Evolutionary conservation across 192 early-diverging fungal genomes (phyloP).

Genomic region (Pilobolus umbonatus): DNA sequence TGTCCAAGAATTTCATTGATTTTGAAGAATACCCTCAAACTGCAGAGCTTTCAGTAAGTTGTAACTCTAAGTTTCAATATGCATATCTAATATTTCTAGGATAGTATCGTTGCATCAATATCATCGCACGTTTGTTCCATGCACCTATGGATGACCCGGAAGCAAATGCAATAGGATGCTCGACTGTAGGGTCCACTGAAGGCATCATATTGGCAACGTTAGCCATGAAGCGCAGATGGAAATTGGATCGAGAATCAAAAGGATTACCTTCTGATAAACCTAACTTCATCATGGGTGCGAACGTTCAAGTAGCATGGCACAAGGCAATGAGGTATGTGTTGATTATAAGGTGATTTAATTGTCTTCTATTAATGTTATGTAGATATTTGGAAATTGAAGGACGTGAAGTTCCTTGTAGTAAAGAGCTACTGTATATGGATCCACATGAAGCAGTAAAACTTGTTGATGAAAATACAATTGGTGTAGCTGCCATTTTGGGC

Average conservation of each 20-base stretch:
- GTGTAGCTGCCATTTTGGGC: conserved; percentile 71
- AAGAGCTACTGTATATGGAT: conserved; percentile 50
- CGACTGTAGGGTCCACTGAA: conserved; percentile 77
- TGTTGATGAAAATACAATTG: conserved; percentile 85
- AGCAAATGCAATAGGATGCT: conserved; percentile 55
- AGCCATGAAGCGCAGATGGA: conserved; percentile 79
- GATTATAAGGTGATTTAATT: neutral
- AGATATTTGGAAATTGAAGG: conserved; percentile 37
- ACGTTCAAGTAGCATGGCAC: conserved; percentile 56
- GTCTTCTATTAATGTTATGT: neutral
- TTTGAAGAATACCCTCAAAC: conserved; percentile 44
- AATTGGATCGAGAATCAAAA: conserved; percentile 46
- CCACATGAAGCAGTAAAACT: conserved; percentile 59
- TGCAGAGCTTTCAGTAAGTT: conserved; percentile 36
- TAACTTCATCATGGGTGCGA: conserved; percentile 74
- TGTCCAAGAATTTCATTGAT: conserved; percentile 69
- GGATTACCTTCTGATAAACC: conserved; percentile 67
- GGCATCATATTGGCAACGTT: conserved; percentile 73
- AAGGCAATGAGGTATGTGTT: conserved; percentile 10
- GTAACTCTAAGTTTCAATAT: neutral
- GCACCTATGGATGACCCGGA: conserved; percentile 29
- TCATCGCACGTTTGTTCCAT: conserved; percentile 39
- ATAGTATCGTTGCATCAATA: conserved; percentile 40
- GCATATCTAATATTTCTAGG: neutral
- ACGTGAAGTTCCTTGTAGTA: conserved; percentile 25